Evolutionary conservation across 306 rosid genomes (phyloP), one percentile per base, ranked within the genome.

Genomic region (Dryas drummondii): DNA sequence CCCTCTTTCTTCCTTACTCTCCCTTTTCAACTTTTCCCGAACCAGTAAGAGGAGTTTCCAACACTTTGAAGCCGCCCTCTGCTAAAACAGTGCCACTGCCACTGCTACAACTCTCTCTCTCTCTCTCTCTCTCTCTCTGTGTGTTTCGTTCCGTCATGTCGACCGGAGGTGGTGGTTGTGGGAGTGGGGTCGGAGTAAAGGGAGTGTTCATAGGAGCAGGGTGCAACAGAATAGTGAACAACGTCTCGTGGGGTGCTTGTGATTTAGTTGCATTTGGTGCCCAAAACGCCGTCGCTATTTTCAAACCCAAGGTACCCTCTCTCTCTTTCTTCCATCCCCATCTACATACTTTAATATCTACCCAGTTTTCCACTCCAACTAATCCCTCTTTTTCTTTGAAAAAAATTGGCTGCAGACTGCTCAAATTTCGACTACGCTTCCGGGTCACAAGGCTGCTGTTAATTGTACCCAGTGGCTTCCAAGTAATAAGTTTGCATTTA

Each of bases 401-500:
- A 71, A 52, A 5, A 51, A 66, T 84, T 17, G 70, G 70, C 27
- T 70, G 58, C 85, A 94, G 97, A 86, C 74, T 78, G 97, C 97
- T 73, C 96, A 94, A 82, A 94, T 91, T 88, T 79, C 86, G 82
- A 90, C 98, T 11, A 91, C 97, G 27, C 93, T 94, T 72, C 93
- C 97, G 56, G 97, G 93, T 65, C 97, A 94, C 82, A 86, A 78
- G 72, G 96, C 97, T 3, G 85, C 82, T 82, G 98, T 94, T 26
- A 94, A 91, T 70, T 94, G 98, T 81, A 94, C 98, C 15, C 96
- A 90, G 14, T 94, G 98, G 98, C 90, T 94, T 37, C 98, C 98
- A 22, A 85, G 83, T 47, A 81, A 72, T 65, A 94, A 94, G 68
- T 91, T 86, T 79, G 37, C 85, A 5, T 94, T 87, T 61, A 88